These are phyloP conservation scores for Quercus agrifolia DNA, from an alignment of 306 rosid genomes.

Conservation along the genomic window DNA sequence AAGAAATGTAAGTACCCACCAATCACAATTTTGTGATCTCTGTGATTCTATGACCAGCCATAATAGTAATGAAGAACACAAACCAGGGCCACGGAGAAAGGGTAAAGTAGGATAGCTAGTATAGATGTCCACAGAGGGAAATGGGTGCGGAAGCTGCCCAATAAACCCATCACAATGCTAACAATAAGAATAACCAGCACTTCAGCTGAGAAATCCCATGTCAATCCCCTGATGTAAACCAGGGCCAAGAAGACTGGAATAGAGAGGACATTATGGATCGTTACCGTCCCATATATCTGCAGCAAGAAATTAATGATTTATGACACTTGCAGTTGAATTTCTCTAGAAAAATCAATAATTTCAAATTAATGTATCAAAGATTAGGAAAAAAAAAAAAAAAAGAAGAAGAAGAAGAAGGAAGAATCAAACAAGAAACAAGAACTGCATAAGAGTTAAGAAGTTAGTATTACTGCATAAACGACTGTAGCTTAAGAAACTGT, in stretches of 20 bases:
- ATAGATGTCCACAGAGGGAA: constrained; percentile 92
- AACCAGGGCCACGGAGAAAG: constrained; percentile 74
- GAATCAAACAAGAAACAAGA: too few relatives aligned
- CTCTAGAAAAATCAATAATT: background rate
- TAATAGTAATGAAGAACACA: constrained; percentile 81
- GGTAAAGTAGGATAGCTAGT: constrained; percentile 75
- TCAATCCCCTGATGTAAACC: constrained; percentile 68
- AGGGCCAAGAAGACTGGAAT: constrained; percentile 86
- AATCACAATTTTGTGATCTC: background rate
- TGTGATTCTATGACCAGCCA: constrained; percentile 68
- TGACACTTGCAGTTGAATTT: background rate
- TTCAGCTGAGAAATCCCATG: constrained; percentile 92
- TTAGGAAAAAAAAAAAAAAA: too few relatives aligned
- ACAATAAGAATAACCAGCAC: constrained; percentile 80
- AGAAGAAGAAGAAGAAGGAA: too few relatives aligned
- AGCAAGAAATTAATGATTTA: constrained; percentile 1
- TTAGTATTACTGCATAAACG: too few relatives aligned
- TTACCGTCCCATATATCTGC: constrained; percentile 90
- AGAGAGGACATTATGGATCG: constrained; percentile 86
- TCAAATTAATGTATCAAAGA: background rate
- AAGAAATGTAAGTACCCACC: background rate
- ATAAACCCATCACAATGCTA: constrained; percentile 61
- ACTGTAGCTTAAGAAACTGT: too few relatives aligned
- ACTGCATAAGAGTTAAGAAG: too few relatives aligned
- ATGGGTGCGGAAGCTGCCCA: constrained; percentile 75